Percentiles rank a stretch among this genome's conserved stretches.
phyloP scores from a whole-genome alignment of 495 filamentous ascomycete genomes.

The Aspergillus baeticus region DNA sequence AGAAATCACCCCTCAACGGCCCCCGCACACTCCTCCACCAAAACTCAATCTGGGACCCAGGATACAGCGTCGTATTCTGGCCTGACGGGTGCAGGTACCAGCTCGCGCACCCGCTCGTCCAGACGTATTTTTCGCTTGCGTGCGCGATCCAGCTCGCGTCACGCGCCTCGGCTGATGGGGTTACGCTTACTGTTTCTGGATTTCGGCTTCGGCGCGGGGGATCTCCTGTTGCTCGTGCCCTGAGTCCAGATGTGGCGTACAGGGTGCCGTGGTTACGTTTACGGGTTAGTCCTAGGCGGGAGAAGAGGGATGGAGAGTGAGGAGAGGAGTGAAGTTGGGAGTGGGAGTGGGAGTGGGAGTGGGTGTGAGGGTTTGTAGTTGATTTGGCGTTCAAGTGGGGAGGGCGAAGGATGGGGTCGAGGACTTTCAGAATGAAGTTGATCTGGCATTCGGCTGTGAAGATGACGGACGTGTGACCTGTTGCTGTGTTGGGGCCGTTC shows the following conservation, averaged over 20 bases:
- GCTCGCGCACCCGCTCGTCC: constrained; percentile 21
- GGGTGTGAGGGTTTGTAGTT: neutral
- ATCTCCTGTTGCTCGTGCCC: no score
- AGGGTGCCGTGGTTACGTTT: no score
- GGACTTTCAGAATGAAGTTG: constrained; percentile 35
- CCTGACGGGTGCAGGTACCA: constrained; percentile 22
- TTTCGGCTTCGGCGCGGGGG: no score
- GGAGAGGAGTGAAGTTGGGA: neutral
- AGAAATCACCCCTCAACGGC: constrained; percentile 13
- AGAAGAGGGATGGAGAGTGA: neutral
- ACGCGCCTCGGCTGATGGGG: constrained; percentile 17
- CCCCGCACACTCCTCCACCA: constrained; percentile 17
- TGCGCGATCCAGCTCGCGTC: constrained; percentile 10
- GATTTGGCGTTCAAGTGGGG: neutral
- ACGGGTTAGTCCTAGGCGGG: neutral
- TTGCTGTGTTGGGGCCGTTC: constrained; percentile 55
- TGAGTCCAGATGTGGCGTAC: no score
- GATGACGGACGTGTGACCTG: constrained; percentile 52
- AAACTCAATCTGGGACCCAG: constrained; percentile 21
- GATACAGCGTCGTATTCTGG: constrained; percentile 23
- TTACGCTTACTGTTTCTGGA: constrained; percentile 20
- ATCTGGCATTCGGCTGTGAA: constrained; percentile 51
- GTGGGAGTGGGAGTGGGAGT: neutral
- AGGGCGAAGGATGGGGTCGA: neutral
- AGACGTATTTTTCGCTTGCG: constrained; percentile 18